A percentile compares a stretch with the other conserved stretches of the same genome.
Conservation (phyloP, 371 early-diverging fungal species). For the Mucor mucedo region DNA sequence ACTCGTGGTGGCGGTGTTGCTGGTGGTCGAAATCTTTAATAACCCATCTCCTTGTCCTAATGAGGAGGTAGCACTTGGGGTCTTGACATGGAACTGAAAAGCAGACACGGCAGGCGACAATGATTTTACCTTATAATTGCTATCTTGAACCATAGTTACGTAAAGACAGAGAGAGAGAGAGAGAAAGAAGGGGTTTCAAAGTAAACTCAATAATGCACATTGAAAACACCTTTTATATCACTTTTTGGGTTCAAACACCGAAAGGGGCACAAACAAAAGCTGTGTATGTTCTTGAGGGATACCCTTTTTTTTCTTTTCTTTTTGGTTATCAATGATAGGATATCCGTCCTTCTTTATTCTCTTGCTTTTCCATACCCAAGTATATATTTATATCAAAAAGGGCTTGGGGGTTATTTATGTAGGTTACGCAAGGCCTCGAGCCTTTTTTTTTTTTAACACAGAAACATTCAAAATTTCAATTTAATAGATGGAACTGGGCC, state of each 20-base stretch:
- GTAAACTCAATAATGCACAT: conserved; percentile 5
- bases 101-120: conserved; percentile 46
- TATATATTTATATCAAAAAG: too few relatives aligned
- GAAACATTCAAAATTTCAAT: neutral
- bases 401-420: too few relatives aligned
- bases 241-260: conserved; percentile 1
- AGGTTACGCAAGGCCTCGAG: too few relatives aligned
- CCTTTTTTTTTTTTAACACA: too few relatives aligned
- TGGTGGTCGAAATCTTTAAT: neutral
- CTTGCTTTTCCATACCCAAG: too few relatives aligned
- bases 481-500: neutral
- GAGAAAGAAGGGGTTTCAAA: neutral
- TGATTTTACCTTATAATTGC: neutral
- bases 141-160: neutral
- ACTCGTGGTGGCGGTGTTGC: too few relatives aligned
- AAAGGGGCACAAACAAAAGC: conserved; percentile 2
- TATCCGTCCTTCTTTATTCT: too few relatives aligned
- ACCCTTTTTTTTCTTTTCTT: neutral
- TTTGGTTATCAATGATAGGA: neutral
- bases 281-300: neutral
- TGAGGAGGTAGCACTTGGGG: conserved; percentile 1
- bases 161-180: neutral
- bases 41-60: neutral
- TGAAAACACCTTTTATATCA: neutral
- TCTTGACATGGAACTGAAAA: conserved; percentile 35